These are phyloP conservation scores for Talaromyces sp. DNA, from an alignment of 2,329 filamentous ascomycete genomes.

Conservation along the genomic window DNA sequence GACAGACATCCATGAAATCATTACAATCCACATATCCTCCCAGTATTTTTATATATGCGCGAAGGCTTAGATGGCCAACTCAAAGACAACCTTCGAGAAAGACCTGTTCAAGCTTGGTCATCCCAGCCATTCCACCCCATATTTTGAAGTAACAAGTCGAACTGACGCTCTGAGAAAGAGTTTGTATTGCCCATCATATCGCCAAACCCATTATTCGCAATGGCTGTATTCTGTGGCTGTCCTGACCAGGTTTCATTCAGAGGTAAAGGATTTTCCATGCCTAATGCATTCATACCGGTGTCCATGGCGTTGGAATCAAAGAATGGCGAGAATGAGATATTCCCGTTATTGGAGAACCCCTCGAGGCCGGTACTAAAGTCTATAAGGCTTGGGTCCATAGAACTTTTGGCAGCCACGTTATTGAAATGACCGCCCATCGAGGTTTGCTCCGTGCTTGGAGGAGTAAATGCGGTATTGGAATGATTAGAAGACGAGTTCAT, in stretches of 20 bases:
- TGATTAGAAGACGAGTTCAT: slow-evolving; percentile 40
- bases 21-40: not conserved
- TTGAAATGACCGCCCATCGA: slow-evolving; percentile 8
- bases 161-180: slow-evolving; percentile 35
- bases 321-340: slow-evolving; percentile 11
- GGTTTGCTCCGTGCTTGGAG: slow-evolving; percentile 30
- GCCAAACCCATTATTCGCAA: not conserved
- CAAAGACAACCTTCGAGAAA: not conserved
- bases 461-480: slow-evolving; percentile 37
- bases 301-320: slow-evolving; percentile 16
- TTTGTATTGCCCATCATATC: slow-evolving; percentile 26
- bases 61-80: not conserved
- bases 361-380: slow-evolving; percentile 1
- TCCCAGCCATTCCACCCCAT: slow-evolving; percentile 33
- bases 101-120: slow-evolving; percentile 6
- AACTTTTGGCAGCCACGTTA: not conserved
- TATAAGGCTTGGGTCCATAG: not conserved
- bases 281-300: slow-evolving; percentile 23
- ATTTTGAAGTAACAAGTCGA: slow-evolving; percentile 34
- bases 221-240: not conserved
- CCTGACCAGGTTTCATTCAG: slow-evolving; percentile 32
- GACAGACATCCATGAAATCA: not conserved
- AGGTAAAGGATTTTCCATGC: slow-evolving; percentile 28
- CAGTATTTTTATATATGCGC: not conserved
- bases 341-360: not conserved